Conservation (phyloP, 306 rosid genomes). For the Sesbania bispinosa region DNA sequence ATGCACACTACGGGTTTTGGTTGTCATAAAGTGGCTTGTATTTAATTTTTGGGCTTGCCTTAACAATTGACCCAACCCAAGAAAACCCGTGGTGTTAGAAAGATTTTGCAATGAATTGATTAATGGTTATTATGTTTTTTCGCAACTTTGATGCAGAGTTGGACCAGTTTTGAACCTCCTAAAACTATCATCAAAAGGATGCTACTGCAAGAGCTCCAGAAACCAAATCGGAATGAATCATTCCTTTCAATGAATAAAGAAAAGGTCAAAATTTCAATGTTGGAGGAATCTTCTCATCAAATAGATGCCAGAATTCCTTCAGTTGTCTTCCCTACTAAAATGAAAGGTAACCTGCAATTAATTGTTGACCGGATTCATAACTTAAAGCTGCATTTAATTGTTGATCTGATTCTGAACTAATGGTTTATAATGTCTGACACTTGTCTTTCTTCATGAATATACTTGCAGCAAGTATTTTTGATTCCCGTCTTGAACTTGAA, state of each 20-base stretch:
- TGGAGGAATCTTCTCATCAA: conserved; percentile 40
- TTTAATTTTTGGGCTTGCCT: not conserved
- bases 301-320: conserved; percentile 36
- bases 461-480: conserved; percentile 36
- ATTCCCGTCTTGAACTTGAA: conserved; percentile 32
- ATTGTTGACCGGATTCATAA: not conserved
- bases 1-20: not conserved
- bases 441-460: conserved; percentile 18
- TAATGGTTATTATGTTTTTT: conserved; percentile 24
- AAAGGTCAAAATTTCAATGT: conserved; percentile 28
- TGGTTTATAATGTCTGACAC: conserved; percentile 12
- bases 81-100: not conserved
- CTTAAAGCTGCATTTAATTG: conserved; percentile 2
- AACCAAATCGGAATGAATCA: conserved; percentile 36
- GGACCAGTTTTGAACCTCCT: conserved; percentile 78
- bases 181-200: conserved; percentile 72
- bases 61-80: not conserved
- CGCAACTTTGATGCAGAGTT: conserved; percentile 54
- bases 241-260: conserved; percentile 34
- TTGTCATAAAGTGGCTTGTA: not conserved
- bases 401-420: not conserved
- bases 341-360: conserved; percentile 41
- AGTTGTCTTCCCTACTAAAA: conserved; percentile 36
- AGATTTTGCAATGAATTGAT: conserved; percentile 9
- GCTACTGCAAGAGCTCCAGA: conserved; percentile 60